phyloP scores from a whole-genome alignment of 2,329 filamentous ascomycete species.

The Aspergillus uvarum region DNA sequence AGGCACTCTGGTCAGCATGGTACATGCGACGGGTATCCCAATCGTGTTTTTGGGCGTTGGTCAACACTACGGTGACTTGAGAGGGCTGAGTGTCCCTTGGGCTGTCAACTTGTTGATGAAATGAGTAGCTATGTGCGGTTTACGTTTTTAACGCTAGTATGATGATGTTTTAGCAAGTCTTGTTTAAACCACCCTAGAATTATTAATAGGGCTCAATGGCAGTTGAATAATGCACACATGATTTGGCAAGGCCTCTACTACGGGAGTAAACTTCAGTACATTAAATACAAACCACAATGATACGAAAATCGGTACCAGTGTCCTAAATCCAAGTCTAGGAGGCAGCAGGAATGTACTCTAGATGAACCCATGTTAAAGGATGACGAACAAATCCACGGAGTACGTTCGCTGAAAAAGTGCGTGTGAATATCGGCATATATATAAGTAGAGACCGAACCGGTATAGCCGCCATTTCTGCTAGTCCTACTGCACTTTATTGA shows the following conservation, averaged over 20 bases:
- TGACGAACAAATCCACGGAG: no score
- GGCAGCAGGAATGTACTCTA: no score
- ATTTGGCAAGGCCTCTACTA: not conserved
- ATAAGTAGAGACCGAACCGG: not conserved
- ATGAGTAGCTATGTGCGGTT: conserved; percentile 20
- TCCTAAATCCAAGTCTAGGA: no score
- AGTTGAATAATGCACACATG: not conserved
- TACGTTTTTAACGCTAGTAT: not conserved
- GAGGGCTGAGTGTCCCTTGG: conserved; percentile 64
- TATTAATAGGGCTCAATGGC: not conserved
- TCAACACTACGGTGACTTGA: conserved; percentile 66
- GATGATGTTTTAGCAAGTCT: not conserved
- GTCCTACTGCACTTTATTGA: not conserved
- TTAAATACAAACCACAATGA: no score
- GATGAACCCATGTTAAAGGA: no score
- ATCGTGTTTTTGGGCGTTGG: conserved; percentile 84
- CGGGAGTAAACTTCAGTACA: no score
- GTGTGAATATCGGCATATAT: not conserved
- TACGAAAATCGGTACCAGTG: no score
- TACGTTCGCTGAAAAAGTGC: not conserved
- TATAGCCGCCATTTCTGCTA: not conserved
- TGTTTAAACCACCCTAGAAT: not conserved
- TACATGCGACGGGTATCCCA: conserved; percentile 94
- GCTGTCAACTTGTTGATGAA: conserved; percentile 62
- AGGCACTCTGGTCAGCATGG: conserved; percentile 90